Base-by-base conservation (phyloP, 805 yeast species). In the Metschnikowia dekortorum region DNA sequence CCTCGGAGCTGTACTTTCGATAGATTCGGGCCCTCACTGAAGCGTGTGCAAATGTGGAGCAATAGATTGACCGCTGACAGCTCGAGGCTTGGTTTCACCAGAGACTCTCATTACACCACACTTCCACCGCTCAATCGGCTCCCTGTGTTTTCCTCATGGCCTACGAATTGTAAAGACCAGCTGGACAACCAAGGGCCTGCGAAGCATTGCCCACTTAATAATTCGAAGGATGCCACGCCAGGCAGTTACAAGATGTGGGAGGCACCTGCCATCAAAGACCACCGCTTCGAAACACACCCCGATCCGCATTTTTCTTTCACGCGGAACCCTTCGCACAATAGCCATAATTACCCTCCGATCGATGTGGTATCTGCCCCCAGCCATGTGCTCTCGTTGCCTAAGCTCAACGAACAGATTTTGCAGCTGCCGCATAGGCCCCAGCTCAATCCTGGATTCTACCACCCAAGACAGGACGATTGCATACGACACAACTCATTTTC, bases 1-100 rank as follows among this genome's bases (percentile, higher is more conserved):
- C 43, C 29, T 14, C 34, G 34, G 29, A 8, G 16, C 26, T 8
- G 22, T 29, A n/a, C 43, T 14, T 28, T 39, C 10, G 30, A 29
- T 39, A 39, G 43, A 14, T 29, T 26, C 43, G 43, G 14, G 43
- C 30, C 43, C 34, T 29, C 28, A 28, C 34, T 29, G 14, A 29
- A 39, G 34, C 43, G 13, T 10, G n/a, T 29, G 33, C 16, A 39
- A 39, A 39, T 39, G 43, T 39, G 43, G 43, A 39, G 34, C 43
- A 39, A 30, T 28, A 14, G 33, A 29, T 39, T 34, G 10, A 26
- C 43, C 26, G 43, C 43, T 16, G 43, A 39, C 11, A 30, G 34
- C 34, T 39, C 43, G 43, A 39, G 34, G 43, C 34, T 14, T 14
- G 43, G 34, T 7, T 39, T 39, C 22, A 11, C 33, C 34, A 14